A percentile compares a stretch with the other conserved stretches of the same genome.
Conservation (phyloP, 2,329 filamentous ascomycete genomes). For the Byssothecium circinans region DNA sequence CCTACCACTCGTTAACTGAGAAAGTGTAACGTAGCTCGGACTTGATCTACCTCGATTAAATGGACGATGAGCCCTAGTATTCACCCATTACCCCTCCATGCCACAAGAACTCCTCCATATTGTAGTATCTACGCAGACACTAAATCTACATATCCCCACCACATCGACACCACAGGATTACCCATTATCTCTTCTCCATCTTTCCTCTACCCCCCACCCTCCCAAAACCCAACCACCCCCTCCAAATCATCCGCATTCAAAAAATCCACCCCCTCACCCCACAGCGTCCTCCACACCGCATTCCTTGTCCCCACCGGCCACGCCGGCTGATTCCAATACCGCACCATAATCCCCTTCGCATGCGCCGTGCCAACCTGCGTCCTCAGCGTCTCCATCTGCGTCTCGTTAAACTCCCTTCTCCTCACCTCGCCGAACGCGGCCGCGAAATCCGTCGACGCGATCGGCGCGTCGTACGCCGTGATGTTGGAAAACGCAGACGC, state of each 20-base stretch:
- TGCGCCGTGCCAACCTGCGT: conserved; percentile 58
- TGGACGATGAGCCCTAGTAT: too few relatives aligned
- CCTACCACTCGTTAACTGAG: too few relatives aligned
- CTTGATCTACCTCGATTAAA: too few relatives aligned
- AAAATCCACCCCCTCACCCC: conserved; percentile 61
- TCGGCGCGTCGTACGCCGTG: conserved; percentile 53
- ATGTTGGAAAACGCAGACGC: conserved; percentile 48
- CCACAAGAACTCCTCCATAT: too few relatives aligned
- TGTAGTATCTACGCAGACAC: too few relatives aligned
- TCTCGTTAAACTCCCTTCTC: conserved; percentile 44
- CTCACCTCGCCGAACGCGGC: conserved; percentile 45
- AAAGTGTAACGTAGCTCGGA: too few relatives aligned
- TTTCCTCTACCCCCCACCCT: conserved; percentile 25
- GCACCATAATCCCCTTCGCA: conserved; percentile 58
- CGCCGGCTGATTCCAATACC: conserved; percentile 66
- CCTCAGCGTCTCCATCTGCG: conserved; percentile 55
- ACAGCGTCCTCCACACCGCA: conserved; percentile 56
- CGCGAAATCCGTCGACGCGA: conserved; percentile 57
- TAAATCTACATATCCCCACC: too few relatives aligned
- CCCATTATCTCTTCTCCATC: too few relatives aligned
- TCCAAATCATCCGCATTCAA: conserved; percentile 67
- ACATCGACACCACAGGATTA: too few relatives aligned
- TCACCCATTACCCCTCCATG: too few relatives aligned
- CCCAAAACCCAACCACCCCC: conserved; percentile 49
- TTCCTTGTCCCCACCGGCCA: conserved; percentile 57